Evolutionary conservation across 2,329 filamentous ascomycete species (phyloP), one percentile per base, ranked within the genome.

Genomic region (Microdochium nivale): DNA sequence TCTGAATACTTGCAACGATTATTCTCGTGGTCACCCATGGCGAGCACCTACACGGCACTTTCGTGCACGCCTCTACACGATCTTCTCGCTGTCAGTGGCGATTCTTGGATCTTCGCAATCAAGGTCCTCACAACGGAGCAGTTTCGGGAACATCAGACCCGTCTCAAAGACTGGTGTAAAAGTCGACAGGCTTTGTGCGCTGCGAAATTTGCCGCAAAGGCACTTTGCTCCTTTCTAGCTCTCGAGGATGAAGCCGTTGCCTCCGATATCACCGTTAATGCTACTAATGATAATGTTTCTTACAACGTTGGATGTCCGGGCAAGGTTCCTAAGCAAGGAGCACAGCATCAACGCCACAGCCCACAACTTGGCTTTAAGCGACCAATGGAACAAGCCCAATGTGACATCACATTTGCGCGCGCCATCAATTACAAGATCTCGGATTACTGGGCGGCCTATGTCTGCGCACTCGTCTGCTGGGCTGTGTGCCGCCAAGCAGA

Each of bases 391-490:
- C 48, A 40, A 33, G n/a, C 33, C 48, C 37, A 13, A 43, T 16
- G 27, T 25, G 23, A 27, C n/a, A n/a, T n/a, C 8, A n/a, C n/a
- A 10, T 50, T 30, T 25, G 35, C 19, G 9, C 9, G 24, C 10
- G 47, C 19, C 30, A 21, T 24, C 30, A 48, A 51, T 24, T 27
- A 48, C 25, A 32, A 49, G 2, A 76, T 87, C 48, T 92, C 90
- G 79, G 89, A 87, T 13, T 78, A 97, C 51, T 99, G 92, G 91
- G 79, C 95, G 51, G 81, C 81, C 48, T 82, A 83, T 58, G 74
- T 78, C 8, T 81, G 78, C 55, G 69, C 77, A 8, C 69, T 84
- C 49, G 77, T 83, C 56, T 81, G 76, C 66, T 84, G 80, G 80
- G 78, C 79, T 27, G 46, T 76, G 56, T 71, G 73, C 2, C 67